Evolutionary conservation across 371 early-diverging fungal genomes (phyloP), one percentile per base, ranked within the genome.

Genomic region (Lichtheimia ramosa): DNA sequence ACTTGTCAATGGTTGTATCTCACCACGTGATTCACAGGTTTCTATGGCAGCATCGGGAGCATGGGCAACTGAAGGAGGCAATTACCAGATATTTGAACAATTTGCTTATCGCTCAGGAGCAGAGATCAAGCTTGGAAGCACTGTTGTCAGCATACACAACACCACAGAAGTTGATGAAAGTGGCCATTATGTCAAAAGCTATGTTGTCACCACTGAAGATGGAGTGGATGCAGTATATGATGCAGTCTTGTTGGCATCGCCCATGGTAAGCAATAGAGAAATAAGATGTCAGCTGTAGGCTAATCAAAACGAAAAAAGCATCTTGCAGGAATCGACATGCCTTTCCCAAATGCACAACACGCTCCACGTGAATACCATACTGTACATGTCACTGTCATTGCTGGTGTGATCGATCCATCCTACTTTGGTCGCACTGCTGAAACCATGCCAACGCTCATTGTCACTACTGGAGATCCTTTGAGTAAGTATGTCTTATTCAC

Each of bases 321-420:
- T 41, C 42, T 27, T 16, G 40, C 64, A 0, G 62, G 52, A 13
- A 67, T 72, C 20, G 40, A 61, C 6, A 56, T 70, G n/a, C 59
- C 70, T 7, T 69, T 68, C 16, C 54, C 68, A 2, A 52, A 61
- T 5, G 18, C 61, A 18, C 28, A 57, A 5, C 27, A 25, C 3
- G 48, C 72, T n/a, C 58, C 54, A 8, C 53, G 71, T 15, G 62
- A 71, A 16, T 88, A 84, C 64, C 76, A 83, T 14, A 70, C 68
- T 14, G 76, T 86, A 12, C 84, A 89, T 63, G 89, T 88, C 12
- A 87, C 91, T 0, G 64, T 88, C 48, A 74, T 91, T 41, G 75
- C 83, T 0, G 90, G 87, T 4, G 54, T 65, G 21, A 69, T 84
- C 24, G 79, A 86, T 55, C 82, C 84, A 2, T 48, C 62, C 7